Evolutionary conservation across 495 filamentous ascomycete species (phyloP).

Genomic region (Hypomontagnella monticulosa): DNA sequence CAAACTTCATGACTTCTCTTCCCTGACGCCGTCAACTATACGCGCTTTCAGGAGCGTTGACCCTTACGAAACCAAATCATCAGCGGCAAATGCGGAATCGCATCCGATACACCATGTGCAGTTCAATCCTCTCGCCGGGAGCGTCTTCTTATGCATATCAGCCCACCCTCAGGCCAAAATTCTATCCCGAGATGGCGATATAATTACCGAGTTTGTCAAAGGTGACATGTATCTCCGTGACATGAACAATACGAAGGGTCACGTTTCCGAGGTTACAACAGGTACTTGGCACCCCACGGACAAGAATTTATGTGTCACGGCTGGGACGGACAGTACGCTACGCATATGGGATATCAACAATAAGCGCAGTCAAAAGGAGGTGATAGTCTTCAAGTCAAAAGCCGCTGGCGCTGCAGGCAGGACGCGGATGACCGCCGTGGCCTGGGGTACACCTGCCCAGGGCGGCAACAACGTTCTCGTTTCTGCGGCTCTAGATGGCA

Average conservation of each 20-base stretch:
- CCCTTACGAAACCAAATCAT: conserved; percentile 78
- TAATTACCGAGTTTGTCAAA: conserved; percentile 87
- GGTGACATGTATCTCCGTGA: conserved; percentile 98
- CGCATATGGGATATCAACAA: conserved; percentile 96
- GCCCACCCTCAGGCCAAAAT: conserved; percentile 90
- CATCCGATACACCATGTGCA: conserved; percentile 86
- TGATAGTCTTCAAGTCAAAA: conserved; percentile 93
- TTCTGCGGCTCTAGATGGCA: conserved; percentile 88
- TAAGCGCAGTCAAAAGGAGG: conserved; percentile 85
- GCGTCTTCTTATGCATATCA: conserved; percentile 83
- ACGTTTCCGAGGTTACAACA: conserved; percentile 86
- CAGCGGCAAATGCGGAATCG: conserved; percentile 74
- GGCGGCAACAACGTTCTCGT: conserved; percentile 83
- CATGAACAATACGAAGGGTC: conserved; percentile 95
- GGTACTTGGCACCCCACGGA: conserved; percentile 91
- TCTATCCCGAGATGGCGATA: conserved; percentile 86
- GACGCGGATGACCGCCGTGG: conserved; percentile 91
- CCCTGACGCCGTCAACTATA: conserved; percentile 93
- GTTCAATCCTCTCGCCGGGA: conserved; percentile 85
- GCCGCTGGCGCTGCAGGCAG: conserved; percentile 85
- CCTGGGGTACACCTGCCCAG: conserved; percentile 82
- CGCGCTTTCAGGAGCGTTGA: conserved; percentile 93
- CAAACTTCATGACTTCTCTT: conserved; percentile 93
- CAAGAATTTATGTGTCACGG: conserved; percentile 83
- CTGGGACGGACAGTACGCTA: conserved; percentile 90